Base-by-base conservation (phyloP, 805 yeast species). In the Suhomyces canberraensis region DNA sequence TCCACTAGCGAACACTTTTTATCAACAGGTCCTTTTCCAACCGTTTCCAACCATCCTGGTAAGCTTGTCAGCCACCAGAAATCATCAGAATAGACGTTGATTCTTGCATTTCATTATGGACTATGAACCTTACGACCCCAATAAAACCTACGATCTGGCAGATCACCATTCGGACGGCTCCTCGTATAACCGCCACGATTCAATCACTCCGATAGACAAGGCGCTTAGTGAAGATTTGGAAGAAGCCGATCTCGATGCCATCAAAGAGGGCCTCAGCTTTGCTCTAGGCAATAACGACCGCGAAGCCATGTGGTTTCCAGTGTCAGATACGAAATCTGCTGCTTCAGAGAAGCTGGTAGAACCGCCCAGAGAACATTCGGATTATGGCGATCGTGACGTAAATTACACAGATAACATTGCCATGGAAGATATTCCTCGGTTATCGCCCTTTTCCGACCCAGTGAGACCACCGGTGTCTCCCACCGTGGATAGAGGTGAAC, bases 251-350 rank as follows among this genome's bases (percentile, higher is more conserved):
- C 45, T 61, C 20, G 55, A 54, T 25, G 66, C 64, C 22, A 44
- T 64, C 20, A 50, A 49, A 33, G 61, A 61, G 39, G 67, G 69
- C 1, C 44, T 64, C 8, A 50, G 48, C 21, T 54, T 57, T 39
- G 70, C 69, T 3, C 47, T 64, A n/a, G 69, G 69, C 5, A 44
- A 53, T 3, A 35, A 45, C 11, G 46, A 46, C 5, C 40, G 46
- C 4, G 48, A 34, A 7, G 49, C 58, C 9, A 50, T 56, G 28
- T 62, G 69, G 69, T 53, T 62, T 25, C 68, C 68, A 3, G 42
- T 42, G 19, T 25, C 26, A 4, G 29, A 24, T 11, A 24, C 14
- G 33, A 34, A 5, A 8, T 25, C 13, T 14, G 18, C 41, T 4
- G 24, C 16, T 9, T 29, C 36, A 5, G 36, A 28, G 11, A 32